Percentiles rank a stretch among this genome's conserved stretches.
phyloP scores from a whole-genome alignment of 495 filamentous ascomycete species.

The Lepidopterella palustris region DNA sequence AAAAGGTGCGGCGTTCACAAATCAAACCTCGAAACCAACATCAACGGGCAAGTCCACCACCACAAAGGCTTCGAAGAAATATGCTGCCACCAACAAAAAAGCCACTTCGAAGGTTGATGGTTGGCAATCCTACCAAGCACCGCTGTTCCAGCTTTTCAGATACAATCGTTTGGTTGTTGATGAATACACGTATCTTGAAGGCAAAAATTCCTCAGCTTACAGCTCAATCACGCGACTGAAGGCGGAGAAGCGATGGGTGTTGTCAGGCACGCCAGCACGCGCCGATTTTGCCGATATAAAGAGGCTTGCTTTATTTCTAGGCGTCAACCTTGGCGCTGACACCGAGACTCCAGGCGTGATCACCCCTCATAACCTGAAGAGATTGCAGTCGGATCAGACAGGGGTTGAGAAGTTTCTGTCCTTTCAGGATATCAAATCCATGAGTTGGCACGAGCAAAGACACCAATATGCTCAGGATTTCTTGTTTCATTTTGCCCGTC shows the following conservation, averaged over 20 bases:
- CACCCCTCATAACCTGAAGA: constrained; percentile 28
- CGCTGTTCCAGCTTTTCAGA: constrained; percentile 52
- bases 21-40: constrained; percentile 5
- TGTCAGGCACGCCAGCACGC: constrained; percentile 61
- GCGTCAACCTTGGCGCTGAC: constrained; percentile 41
- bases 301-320: constrained; percentile 49
- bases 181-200: constrained; percentile 56
- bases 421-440: constrained; percentile 19
- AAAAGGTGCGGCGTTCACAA: constrained; percentile 26
- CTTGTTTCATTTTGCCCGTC: constrained; percentile 32
- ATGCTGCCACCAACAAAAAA: not conserved
- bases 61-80: not conserved
- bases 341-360: constrained; percentile 30
- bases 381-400: constrained; percentile 27
- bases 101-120: not conserved
- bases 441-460: constrained; percentile 22
- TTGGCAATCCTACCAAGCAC: constrained; percentile 26
- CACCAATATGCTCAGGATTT: constrained; percentile 27
- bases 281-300: constrained; percentile 54
- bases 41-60: not conserved
- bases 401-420: constrained; percentile 31
- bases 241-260: constrained; percentile 55
- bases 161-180: constrained; percentile 62
- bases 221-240: constrained; percentile 35
- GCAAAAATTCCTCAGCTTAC: constrained; percentile 22